Evolutionary conservation across 2,329 filamentous ascomycete genomes (phyloP).

Genomic region (Penicillium sp.): DNA sequence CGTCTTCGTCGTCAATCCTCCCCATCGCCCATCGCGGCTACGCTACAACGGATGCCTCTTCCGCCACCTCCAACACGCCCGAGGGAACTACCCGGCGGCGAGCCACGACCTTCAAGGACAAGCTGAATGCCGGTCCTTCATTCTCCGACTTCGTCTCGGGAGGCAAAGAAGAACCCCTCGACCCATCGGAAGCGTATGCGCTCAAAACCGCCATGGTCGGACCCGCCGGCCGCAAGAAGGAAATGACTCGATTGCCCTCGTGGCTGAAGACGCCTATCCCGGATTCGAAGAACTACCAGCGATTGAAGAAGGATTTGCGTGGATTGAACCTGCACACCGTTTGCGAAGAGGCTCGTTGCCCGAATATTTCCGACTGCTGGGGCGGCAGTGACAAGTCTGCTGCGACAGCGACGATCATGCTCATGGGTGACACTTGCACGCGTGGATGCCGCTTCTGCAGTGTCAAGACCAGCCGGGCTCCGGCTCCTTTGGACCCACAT

Average conservation of each 20-base stretch:
- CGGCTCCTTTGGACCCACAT: conserved; percentile 85
- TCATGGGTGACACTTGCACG: conserved; percentile 98
- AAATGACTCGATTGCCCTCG: conserved; percentile 74
- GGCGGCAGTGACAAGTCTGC: conserved; percentile 84
- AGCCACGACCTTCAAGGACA: conserved; percentile 61
- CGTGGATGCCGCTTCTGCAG: conserved; percentile 95
- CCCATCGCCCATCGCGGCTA: conserved; percentile 34
- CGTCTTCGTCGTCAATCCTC: conserved; percentile 16
- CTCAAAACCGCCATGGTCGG: conserved; percentile 64
- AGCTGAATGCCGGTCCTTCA: conserved; percentile 64
- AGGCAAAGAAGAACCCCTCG: conserved; percentile 44
- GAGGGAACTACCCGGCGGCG: conserved; percentile 57
- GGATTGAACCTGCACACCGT: conserved; percentile 92
- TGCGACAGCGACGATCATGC: conserved; percentile 97
- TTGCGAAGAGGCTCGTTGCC: conserved; percentile 95
- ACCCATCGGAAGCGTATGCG: conserved; percentile 57
- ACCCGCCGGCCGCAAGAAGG: conserved; percentile 62
- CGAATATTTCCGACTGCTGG: conserved; percentile 98
- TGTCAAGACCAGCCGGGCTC: conserved; percentile 80
- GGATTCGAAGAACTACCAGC: conserved; percentile 81
- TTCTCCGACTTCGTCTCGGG: conserved; percentile 64
- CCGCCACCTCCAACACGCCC: conserved; percentile 34
- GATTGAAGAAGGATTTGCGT: conserved; percentile 89
- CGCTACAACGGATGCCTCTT: conserved; percentile 42
- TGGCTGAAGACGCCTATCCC: conserved; percentile 98